Conservation (phyloP, 2,329 filamentous ascomycete genomes). For the Aspergillus pseudonomiae region DNA sequence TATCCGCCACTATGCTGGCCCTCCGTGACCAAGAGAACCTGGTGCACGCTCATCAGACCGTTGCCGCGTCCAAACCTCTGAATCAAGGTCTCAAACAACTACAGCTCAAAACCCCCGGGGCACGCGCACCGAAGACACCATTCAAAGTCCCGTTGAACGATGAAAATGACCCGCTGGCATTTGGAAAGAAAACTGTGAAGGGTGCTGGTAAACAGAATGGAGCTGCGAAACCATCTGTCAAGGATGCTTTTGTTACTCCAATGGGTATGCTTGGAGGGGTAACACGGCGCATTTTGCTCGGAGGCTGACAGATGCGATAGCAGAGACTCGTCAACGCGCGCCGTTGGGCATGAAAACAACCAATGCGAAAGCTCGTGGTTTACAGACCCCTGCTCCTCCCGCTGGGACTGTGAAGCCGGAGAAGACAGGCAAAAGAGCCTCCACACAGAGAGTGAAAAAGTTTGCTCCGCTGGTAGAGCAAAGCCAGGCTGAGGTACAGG, state of each 20-base stretch:
- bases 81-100: constrained; percentile 66
- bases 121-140: constrained; percentile 78
- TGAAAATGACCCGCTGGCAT: constrained; percentile 71
- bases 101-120: constrained; percentile 76
- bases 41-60: constrained; percentile 72
- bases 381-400: constrained; percentile 68
- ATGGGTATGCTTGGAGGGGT: constrained; percentile 61
- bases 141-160: constrained; percentile 77
- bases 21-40: constrained; percentile 87
- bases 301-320: constrained; percentile 10
- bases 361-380: constrained; percentile 78
- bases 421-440: constrained; percentile 63
- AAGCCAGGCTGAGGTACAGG: constrained; percentile 52
- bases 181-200: constrained; percentile 63
- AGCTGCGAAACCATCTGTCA: constrained; percentile 58
- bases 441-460: constrained; percentile 64
- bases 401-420: constrained; percentile 61
- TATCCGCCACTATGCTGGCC: constrained; percentile 66
- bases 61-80: constrained; percentile 70
- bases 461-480: constrained; percentile 54
- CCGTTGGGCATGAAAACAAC: constrained; percentile 94
- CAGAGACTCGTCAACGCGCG: constrained; percentile 71
- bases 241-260: constrained; percentile 75
- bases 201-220: constrained; percentile 60
- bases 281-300: not conserved